A percentile compares a stretch with the other conserved stretches of the same genome.
phyloP scores from a whole-genome alignment of 2,329 filamentous ascomycete genomes.

The Nothopassalora personata region DNA sequence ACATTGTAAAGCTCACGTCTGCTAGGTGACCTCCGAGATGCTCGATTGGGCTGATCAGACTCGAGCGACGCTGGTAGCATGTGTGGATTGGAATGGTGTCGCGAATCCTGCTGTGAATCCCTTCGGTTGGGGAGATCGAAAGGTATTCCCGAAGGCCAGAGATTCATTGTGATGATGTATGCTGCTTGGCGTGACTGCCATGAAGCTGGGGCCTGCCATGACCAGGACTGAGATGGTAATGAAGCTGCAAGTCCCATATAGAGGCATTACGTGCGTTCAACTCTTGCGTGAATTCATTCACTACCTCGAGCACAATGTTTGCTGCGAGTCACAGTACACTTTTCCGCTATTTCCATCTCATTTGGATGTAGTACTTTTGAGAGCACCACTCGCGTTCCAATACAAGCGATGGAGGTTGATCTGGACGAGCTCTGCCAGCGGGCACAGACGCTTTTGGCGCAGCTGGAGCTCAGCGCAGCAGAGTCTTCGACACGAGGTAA shows the following conservation, averaged over 20 bases:
- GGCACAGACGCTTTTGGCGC: not conserved
- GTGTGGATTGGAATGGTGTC: constrained; percentile 37
- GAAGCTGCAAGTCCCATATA: too few relatives aligned
- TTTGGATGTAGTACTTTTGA: not conserved
- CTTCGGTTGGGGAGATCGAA: constrained; percentile 21
- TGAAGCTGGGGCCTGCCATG: constrained; percentile 19
- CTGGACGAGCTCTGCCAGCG: not conserved
- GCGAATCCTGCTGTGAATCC: constrained; percentile 42
- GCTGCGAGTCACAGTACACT: not conserved
- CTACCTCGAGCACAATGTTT: not conserved
- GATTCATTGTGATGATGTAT: constrained; percentile 42
- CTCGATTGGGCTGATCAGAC: constrained; percentile 41
- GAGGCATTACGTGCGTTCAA: not conserved
- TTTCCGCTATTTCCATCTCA: too few relatives aligned
- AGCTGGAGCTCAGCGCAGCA: not conserved
- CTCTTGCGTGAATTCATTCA: not conserved
- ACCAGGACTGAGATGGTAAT: not conserved
- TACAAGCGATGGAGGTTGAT: not conserved
- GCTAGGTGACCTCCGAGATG: constrained; percentile 10
- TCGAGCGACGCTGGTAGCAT: constrained; percentile 32
- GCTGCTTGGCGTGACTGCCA: constrained; percentile 41
- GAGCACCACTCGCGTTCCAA: not conserved
- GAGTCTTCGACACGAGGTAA: not conserved
- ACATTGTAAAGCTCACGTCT: not conserved
- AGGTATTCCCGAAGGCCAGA: constrained; percentile 41